Conservation (phyloP, 1,284 basidiomycete species). For the Schizophyllum amplum region DNA sequence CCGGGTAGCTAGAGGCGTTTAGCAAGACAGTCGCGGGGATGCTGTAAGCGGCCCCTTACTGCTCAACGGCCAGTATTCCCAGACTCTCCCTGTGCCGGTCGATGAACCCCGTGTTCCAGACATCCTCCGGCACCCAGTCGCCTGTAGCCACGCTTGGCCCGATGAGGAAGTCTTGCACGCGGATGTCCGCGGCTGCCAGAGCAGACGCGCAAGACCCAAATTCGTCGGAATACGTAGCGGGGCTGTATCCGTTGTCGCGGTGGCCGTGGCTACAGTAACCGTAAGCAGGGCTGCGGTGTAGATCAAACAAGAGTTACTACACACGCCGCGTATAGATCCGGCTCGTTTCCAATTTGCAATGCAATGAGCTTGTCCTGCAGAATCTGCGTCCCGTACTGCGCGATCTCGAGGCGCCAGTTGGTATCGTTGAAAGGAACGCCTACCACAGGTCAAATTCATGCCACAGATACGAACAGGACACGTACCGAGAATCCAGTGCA, state of each 20-base stretch:
- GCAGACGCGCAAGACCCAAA: constrained; percentile 34
- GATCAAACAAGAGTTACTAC: background rate
- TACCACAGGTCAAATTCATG: constrained; percentile 8
- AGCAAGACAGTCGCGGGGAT: constrained; percentile 2
- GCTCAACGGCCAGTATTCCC: constrained; percentile 37
- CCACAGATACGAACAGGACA: background rate
- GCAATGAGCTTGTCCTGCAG: constrained; percentile 12
- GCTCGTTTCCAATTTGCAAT: constrained; percentile 11
- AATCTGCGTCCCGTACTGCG: constrained; percentile 29
- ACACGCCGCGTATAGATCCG: constrained; percentile 11
- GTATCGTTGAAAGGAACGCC: constrained; percentile 45
- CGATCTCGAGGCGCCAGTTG: constrained; percentile 37
- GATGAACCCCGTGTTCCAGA: constrained; percentile 41
- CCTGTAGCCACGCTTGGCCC: constrained; percentile 32
- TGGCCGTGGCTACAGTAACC: constrained; percentile 5
- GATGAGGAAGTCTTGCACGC: constrained; percentile 17
- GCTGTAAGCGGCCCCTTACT: constrained; percentile 24
- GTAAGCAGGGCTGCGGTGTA: background rate
- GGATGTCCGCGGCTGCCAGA: constrained; percentile 28
- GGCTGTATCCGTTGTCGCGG: constrained; percentile 24
- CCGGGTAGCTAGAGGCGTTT: constrained; percentile 36
- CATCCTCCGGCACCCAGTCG: constrained; percentile 34
- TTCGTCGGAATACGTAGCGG: constrained; percentile 41
- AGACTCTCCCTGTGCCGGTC: constrained; percentile 29
- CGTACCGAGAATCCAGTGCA: constrained; percentile 42